These are phyloP conservation scores for Gymnopilus dilepis DNA, from an alignment of 768 basidiomycete species.

Conservation along the genomic window DNA sequence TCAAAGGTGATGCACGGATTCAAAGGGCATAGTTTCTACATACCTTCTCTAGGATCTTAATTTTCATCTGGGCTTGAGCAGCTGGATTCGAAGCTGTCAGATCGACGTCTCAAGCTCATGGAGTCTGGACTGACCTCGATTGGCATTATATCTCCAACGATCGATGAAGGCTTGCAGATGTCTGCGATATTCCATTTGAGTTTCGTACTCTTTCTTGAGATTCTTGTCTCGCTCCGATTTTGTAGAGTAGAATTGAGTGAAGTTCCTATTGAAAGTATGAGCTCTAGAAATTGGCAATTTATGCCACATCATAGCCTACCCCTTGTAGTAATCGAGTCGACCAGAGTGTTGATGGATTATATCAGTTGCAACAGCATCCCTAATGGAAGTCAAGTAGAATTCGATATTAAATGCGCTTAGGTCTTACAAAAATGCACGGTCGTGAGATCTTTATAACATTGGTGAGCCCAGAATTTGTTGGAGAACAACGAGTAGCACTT, in stretches of 20 bases:
- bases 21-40: background rate
- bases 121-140: slow-evolving; percentile 59
- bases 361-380: slow-evolving; percentile 96
- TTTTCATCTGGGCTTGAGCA: slow-evolving; percentile 84
- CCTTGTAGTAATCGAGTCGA: slow-evolving; percentile 97
- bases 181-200: slow-evolving; percentile 93
- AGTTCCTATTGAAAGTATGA: slow-evolving; percentile 63
- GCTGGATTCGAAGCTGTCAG: slow-evolving; percentile 47
- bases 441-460: slow-evolving; percentile 76
- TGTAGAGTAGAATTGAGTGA: slow-evolving; percentile 98
- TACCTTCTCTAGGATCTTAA: slow-evolving; percentile 79
- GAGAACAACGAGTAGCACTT: slow-evolving; percentile 30
- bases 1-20: too few species aligned
- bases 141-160: slow-evolving; percentile 97
- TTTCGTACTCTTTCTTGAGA: slow-evolving; percentile 92
- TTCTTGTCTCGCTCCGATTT: slow-evolving; percentile 95
- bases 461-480: background rate
- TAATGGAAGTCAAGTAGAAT: slow-evolving; percentile 30
- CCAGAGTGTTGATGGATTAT: slow-evolving; percentile 96
- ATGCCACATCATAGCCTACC: slow-evolving; percentile 53
- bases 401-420: background rate
- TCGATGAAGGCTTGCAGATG: slow-evolving; percentile 98
- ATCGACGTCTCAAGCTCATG: background rate
- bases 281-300: slow-evolving; percentile 7
- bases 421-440: slow-evolving; percentile 89